A percentile compares a stretch with the other conserved stretches of the same genome.
Evolutionary conservation across 805 yeast species (phyloP).

Genomic region (Wickerhamomyces chaumierensis): DNA sequence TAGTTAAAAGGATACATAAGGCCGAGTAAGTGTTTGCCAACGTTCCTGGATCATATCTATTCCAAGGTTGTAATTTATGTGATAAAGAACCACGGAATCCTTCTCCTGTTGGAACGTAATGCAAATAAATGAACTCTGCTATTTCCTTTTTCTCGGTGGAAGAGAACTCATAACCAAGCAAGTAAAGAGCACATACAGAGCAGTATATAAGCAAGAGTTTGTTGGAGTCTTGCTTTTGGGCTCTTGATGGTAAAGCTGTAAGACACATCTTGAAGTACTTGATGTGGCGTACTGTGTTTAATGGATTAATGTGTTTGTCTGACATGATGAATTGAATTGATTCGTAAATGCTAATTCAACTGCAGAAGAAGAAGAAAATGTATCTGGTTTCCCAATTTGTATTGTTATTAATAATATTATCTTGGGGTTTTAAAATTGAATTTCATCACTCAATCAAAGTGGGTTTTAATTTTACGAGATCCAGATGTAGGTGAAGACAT

Average conservation of each 20-base stretch:
- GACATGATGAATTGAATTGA: too few relatives aligned
- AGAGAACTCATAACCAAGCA: slow-evolving; percentile 17
- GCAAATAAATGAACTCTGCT: slow-evolving; percentile 35
- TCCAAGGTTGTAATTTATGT: slow-evolving; percentile 21
- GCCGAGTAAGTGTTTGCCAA: slow-evolving; percentile 74
- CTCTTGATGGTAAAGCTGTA: slow-evolving; percentile 38
- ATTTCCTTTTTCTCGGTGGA: slow-evolving; percentile 20
- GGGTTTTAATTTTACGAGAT: too few relatives aligned
- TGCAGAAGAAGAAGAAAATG: too few relatives aligned
- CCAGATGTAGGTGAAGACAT: too few relatives aligned
- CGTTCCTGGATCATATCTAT: slow-evolving; percentile 46
- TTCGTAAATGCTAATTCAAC: too few relatives aligned
- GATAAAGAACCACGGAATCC: slow-evolving; percentile 53
- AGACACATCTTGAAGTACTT: slow-evolving; percentile 42
- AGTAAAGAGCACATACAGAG: slow-evolving; percentile 41
- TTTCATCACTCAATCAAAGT: too few relatives aligned
- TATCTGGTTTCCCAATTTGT: too few relatives aligned
- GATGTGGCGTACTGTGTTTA: slow-evolving; percentile 16
- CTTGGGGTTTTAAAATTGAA: too few relatives aligned
- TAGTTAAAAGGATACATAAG: slow-evolving; percentile 40
- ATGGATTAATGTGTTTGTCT: background rate
- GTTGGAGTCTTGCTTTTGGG: slow-evolving; percentile 58
- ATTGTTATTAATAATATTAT: too few relatives aligned
- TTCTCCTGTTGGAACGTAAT: slow-evolving; percentile 25
- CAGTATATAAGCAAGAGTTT: slow-evolving; percentile 63